Percentiles rank a stretch among this genome's conserved stretches.
Evolutionary conservation across 1,139 yeast genomes (phyloP).

Genomic region (Kodamaea alishanica): DNA sequence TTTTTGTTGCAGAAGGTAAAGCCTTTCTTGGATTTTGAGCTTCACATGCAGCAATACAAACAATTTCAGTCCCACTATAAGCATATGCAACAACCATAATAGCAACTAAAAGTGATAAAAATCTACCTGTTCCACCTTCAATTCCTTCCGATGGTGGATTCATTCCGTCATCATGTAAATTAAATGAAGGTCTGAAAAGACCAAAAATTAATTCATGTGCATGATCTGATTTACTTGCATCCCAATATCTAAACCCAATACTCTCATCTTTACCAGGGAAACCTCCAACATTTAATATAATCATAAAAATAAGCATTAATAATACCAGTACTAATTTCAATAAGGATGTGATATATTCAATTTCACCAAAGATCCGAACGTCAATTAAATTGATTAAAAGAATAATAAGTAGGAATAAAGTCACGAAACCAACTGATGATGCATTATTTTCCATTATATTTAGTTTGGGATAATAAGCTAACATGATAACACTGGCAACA

Average conservation of each 20-base stretch:
- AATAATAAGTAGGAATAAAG: slow-evolving; percentile 51
- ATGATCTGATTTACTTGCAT: slow-evolving; percentile 45
- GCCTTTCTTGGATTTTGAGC: slow-evolving; percentile 78
- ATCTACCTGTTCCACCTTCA: slow-evolving; percentile 61
- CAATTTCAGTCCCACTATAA: slow-evolving; percentile 78
- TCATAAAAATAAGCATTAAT: slow-evolving; percentile 59
- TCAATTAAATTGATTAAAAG: slow-evolving; percentile 57
- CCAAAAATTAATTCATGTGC: slow-evolving; percentile 57
- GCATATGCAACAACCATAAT: slow-evolving; percentile 66
- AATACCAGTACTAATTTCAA: slow-evolving; percentile 55
- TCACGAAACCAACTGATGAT: slow-evolving; percentile 61
- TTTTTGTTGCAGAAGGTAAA: slow-evolving; percentile 70
- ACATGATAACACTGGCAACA: slow-evolving; percentile 73
- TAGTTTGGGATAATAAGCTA: slow-evolving; percentile 59
- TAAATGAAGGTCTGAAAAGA: slow-evolving; percentile 67
- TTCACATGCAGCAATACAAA: slow-evolving; percentile 83
- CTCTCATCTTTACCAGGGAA: slow-evolving; percentile 39
- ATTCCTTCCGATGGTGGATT: slow-evolving; percentile 47
- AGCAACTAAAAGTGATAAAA: slow-evolving; percentile 63
- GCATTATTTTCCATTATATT: slow-evolving; percentile 45
- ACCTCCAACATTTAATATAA: slow-evolving; percentile 52
- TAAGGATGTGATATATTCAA: slow-evolving; percentile 63
- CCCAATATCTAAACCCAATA: slow-evolving; percentile 71
- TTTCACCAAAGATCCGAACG: slow-evolving; percentile 70
- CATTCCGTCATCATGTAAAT: slow-evolving; percentile 51